Percentiles rank a stretch among this genome's conserved stretches.
These are phyloP conservation scores for Euphrasia confusa DNA, from an alignment of 257 asterid genomes.

Conservation along the genomic window DNA sequence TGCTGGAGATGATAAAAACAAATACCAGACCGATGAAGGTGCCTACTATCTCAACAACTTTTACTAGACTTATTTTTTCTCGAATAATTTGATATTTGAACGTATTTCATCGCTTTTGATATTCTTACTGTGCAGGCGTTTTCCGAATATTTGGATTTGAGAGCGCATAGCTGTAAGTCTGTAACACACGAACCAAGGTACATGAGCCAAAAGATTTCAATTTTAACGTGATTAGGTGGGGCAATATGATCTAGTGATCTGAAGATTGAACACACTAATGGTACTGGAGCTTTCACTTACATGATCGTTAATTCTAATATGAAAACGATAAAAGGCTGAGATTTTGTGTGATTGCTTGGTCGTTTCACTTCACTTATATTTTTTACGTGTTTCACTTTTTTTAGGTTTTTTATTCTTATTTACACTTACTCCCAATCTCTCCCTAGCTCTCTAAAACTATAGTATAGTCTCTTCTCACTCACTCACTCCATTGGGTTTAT, in stretches of 20 bases:
- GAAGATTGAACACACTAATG: not conserved
- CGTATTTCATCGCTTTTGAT: constrained; percentile 5
- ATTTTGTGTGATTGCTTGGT: too few relatives aligned
- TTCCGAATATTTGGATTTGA: constrained; percentile 90
- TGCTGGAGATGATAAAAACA: constrained; percentile 97
- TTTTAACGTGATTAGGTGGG: not conserved
- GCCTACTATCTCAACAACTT: not conserved
- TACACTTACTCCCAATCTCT: not conserved
- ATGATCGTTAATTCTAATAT: not conserved
- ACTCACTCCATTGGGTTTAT: constrained; percentile 45
- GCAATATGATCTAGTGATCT: not conserved
- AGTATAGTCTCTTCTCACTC: not conserved
- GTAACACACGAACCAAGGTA: not conserved
- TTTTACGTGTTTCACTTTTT: too few relatives aligned
- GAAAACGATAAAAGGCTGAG: not conserved
- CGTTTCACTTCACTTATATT: too few relatives aligned
- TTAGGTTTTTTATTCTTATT: too few relatives aligned
- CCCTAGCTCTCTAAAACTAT: not conserved
- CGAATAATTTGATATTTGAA: constrained; percentile 6
- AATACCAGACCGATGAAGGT: constrained; percentile 95
- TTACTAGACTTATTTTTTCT: too few relatives aligned
- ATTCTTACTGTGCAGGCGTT: constrained; percentile 50
- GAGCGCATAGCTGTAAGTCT: constrained; percentile 41
- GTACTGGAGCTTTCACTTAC: constrained; percentile 2
- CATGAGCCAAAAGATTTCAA: not conserved